Conservation (phyloP, 164 flowering plant species). For the Tinospora cordifolia region DNA sequence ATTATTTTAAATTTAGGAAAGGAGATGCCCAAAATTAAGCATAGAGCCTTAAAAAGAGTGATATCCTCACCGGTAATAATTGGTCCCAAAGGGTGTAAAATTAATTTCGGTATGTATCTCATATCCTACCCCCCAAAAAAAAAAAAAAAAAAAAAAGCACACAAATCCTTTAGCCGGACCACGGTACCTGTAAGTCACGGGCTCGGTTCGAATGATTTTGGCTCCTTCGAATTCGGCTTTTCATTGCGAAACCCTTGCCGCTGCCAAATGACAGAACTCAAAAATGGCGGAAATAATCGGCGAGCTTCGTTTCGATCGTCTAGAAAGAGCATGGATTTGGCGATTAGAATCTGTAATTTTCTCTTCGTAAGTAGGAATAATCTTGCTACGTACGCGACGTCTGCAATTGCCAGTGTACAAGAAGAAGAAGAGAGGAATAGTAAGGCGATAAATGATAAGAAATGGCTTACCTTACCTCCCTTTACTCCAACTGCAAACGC, state of each 20-base stretch:
- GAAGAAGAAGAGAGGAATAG: slow-evolving; percentile 12
- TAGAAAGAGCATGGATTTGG: background rate
- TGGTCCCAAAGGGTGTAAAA: too few species aligned
- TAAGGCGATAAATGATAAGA: slow-evolving; percentile 16
- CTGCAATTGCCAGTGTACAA: slow-evolving; percentile 4
- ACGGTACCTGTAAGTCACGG: too few species aligned
- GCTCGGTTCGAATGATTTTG: too few species aligned
- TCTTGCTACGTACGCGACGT: slow-evolving; percentile 8
- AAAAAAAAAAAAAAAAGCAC: too few species aligned
- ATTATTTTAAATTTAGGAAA: too few species aligned
- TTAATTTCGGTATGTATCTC: too few species aligned
- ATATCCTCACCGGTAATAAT: too few species aligned
- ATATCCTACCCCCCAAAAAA: too few species aligned
- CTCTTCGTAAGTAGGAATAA: background rate
- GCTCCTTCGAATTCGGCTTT: too few species aligned
- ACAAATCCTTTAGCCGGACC: too few species aligned
- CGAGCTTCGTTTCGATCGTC: slow-evolving; percentile 17
- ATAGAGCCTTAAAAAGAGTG: too few species aligned
- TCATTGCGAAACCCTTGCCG: background rate
- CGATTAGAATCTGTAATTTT: background rate
- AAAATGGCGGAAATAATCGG: slow-evolving; percentile 16
- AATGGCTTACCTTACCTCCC: slow-evolving; percentile 68
- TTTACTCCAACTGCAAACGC: slow-evolving; percentile 30
- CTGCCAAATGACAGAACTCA: background rate
- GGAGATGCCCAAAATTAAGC: too few species aligned